These are phyloP conservation scores for Crataegus laevigata DNA, from an alignment of 306 rosid species.

Conservation along the genomic window DNA sequence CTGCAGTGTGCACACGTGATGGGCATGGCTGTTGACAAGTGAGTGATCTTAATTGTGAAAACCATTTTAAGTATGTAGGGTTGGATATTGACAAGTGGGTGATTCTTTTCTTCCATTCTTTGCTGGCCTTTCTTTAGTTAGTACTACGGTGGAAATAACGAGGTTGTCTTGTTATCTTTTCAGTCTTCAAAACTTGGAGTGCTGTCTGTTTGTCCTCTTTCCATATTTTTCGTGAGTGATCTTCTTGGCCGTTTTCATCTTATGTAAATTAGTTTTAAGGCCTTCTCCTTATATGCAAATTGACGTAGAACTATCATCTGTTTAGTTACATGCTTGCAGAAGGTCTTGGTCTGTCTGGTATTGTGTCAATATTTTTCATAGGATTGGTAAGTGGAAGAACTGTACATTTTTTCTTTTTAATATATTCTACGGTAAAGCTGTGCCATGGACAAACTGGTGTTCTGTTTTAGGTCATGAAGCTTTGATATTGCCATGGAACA, in stretches of 20 bases:
- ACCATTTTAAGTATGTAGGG: no score
- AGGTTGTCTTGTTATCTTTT: constrained; percentile 19
- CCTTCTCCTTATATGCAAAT: constrained; percentile 6
- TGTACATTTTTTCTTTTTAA: constrained; percentile 1
- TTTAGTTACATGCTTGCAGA: constrained; percentile 96
- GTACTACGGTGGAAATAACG: constrained; percentile 10
- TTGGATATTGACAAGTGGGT: constrained; percentile 73
- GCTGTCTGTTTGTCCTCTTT: constrained; percentile 95
- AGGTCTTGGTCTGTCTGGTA: constrained; percentile 94
- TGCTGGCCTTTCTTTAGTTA: constrained; percentile 13
- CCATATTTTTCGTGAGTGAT: constrained; percentile 93
- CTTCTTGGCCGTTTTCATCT: constrained; percentile 17
- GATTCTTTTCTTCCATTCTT: constrained; percentile 3
- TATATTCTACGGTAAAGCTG: constrained; percentile 5
- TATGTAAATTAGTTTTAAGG: background rate
- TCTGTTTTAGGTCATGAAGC: constrained; percentile 83
- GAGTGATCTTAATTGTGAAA: no score
- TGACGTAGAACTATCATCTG: constrained; percentile 9
- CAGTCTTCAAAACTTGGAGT: constrained; percentile 97
- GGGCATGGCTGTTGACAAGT: no score
- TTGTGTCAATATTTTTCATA: constrained; percentile 90
- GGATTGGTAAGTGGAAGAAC: constrained; percentile 70
- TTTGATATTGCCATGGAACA: constrained; percentile 98
- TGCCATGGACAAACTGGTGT: constrained; percentile 14
- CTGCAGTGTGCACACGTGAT: constrained; percentile 68